Evolutionary conservation across 352 stramenopile species (phyloP), one percentile per base, ranked within the genome.

Genomic region (Blastocystis sp.): DNA sequence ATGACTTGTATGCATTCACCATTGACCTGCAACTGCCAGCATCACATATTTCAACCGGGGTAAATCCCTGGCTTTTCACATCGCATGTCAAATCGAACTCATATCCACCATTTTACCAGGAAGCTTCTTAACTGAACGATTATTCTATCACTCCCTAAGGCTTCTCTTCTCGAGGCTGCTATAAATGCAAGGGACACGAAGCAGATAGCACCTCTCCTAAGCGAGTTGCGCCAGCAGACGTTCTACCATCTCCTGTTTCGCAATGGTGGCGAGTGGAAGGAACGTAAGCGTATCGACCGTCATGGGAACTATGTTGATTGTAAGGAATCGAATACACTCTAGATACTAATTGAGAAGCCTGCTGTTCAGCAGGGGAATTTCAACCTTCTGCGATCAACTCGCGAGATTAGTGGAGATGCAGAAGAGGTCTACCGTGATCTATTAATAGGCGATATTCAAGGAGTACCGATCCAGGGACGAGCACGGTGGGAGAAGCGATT

Each of bases 221-320:
- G 47, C 47, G 73, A 84, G 29, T 55, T 84, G 11, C 47, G 73
- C 13, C 73, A 84, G 50, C 73, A 84, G 53, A 66, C 73, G 11
- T 84, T 84, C 53, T 84, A 84, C 34, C 73, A 84, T 55, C 56
- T 84, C 29, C 50, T 84, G 15, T 84, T 68, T 68, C 73, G 73
- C 18, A 64, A 11, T 9, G 50, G 26, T 29, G 73, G 73, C 29
- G 47, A 84, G 50, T 84, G 73, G 73, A 39, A 61, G 20, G 73
- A 84, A 34, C 54, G 73, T 0, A 84, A 84, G 47, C 73, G 73
- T 0, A 84, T 84, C 73, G 73, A 84, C 26, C 73, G 73, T 23
- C 73, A 68, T 26, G 73, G 73, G 5, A 84, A 84, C 73, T 84
- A 84, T 29, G 73, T 84, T 66, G 3, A 9, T 8, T 8, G 34